phyloP scores from a whole-genome alignment of 768 basidiomycete genomes.

The Amanita brunnescens region DNA sequence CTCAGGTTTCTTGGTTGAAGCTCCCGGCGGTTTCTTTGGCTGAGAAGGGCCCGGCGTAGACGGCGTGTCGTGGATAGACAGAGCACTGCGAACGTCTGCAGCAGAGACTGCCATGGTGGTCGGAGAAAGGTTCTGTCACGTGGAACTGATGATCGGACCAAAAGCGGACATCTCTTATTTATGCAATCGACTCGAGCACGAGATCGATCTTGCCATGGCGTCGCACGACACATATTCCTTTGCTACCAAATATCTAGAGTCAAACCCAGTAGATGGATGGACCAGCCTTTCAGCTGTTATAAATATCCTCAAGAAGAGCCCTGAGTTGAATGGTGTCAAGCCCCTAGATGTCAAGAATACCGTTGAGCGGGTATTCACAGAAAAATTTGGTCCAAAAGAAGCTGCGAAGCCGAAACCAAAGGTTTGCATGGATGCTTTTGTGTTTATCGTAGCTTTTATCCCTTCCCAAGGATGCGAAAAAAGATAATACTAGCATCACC shows the following conservation, averaged over 20 bases:
- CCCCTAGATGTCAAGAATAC: conserved; percentile 79
- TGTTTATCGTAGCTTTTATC: not conserved
- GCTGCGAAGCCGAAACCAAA: conserved; percentile 56
- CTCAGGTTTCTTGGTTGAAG: conserved; percentile 59
- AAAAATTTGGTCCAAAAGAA: conserved; percentile 68
- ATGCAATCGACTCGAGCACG: not conserved
- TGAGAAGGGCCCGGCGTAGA: conserved; percentile 37
- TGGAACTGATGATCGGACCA: not conserved
- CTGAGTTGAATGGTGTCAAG: conserved; percentile 72
- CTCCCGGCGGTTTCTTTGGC: conserved; percentile 33
- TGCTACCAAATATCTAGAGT: conserved; percentile 39
- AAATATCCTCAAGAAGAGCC: conserved; percentile 49
- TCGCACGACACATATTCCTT: conserved; percentile 41
- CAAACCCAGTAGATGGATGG: conserved; percentile 63
- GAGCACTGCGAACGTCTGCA: conserved; percentile 77
- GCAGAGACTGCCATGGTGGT: conserved; percentile 58
- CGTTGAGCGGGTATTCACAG: conserved; percentile 59
- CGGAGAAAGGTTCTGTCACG: not conserved
- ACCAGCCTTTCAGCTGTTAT: conserved; percentile 59
- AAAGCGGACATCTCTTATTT: not conserved
- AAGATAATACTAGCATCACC: conserved; percentile 25
- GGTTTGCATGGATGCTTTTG: conserved; percentile 26
- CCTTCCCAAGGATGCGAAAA: conserved; percentile 39
- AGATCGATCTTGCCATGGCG: conserved; percentile 31
- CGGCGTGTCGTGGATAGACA: conserved; percentile 48